Base-by-base conservation (phyloP, 208 protist genomes). In the Leishmania aethiopica region DNA sequence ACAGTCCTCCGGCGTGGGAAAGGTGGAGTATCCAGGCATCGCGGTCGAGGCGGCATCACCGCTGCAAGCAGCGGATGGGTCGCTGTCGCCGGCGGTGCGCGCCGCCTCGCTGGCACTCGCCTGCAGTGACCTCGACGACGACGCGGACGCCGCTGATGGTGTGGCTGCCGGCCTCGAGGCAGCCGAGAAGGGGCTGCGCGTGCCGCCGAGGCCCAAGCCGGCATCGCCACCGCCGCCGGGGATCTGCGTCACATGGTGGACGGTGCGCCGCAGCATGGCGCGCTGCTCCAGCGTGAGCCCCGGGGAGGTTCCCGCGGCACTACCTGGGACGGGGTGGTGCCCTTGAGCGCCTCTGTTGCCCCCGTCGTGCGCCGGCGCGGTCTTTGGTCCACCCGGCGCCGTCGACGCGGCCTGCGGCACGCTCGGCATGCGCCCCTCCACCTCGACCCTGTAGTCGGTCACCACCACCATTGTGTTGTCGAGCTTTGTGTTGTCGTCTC, bases 381-480 rank as follows among this genome's bases (percentile, higher is more conserved):
- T 47, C 55, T 71, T 77, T 69, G 75, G 75, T 42, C 81, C 84
- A 53, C 59, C 77, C 8, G 37, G 75, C 47, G 81, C 80, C 76
- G 77, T 64, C 45, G 40, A 60, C 45, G 47, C 66, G 2, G 60
- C 84, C 5, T 37, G 49, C 37, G 73, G 78, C 37, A 90, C 78
- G 28, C 72, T 78, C 35, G 93, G 88, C 90, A 95, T 92, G 49
- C 79, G 87, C 8, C 86, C 93, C 70, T 84, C 82, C 49, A 85
- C 91, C 64, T 53, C 53, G 40, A 93, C 87, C 19, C 79, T 80
- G 80, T 93, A 94, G 83, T 97, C 93, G 6, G 89, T 95, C 15
- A 93, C 86, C 42, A 95, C 79, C 17, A 93, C 81, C 90, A 97
- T 94, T 45, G 92, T 96, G 84, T 93, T 94, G 83, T 97, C 94